Percentiles rank a stretch among this genome's conserved stretches.
These are phyloP conservation scores for Primulina eburnea DNA, from an alignment of 257 asterid genomes.

Conservation along the genomic window DNA sequence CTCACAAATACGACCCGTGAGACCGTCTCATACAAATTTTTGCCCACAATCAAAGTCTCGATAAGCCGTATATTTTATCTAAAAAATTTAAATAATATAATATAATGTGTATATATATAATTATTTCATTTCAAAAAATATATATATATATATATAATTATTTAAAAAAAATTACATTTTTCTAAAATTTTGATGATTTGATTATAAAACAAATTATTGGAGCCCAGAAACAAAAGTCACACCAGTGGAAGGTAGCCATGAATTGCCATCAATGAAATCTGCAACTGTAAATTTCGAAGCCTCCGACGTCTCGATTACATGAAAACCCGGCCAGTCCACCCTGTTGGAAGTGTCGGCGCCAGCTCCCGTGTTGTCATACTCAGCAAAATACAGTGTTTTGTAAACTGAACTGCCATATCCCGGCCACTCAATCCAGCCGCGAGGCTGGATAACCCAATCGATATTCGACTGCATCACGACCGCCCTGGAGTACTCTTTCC, in stretches of 20 bases:
- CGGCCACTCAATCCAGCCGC: constrained; percentile 77
- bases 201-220: background rate
- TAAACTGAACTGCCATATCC: constrained; percentile 37
- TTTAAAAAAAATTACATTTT: no score
- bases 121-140: no score
- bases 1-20: no score
- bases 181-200: no score
- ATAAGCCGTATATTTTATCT: background rate
- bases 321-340: constrained; percentile 61
- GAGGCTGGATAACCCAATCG: constrained; percentile 38
- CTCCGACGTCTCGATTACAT: constrained; percentile 39
- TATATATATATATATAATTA: no score
- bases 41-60: background rate
- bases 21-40: no score
- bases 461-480: constrained; percentile 64
- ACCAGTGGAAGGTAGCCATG: constrained; percentile 76
- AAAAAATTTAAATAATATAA: no score
- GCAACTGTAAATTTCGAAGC: constrained; percentile 52
- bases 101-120: no score
- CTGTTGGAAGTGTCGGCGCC: constrained; percentile 45
- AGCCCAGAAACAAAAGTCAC: constrained; percentile 57
- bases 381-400: constrained; percentile 50
- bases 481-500: constrained; percentile 61
- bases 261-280: constrained; percentile 51
- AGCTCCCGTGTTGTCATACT: constrained; percentile 48